Evolutionary conservation across 2,329 filamentous ascomycete genomes (phyloP).

Genomic region (Pyrenophora teres): DNA sequence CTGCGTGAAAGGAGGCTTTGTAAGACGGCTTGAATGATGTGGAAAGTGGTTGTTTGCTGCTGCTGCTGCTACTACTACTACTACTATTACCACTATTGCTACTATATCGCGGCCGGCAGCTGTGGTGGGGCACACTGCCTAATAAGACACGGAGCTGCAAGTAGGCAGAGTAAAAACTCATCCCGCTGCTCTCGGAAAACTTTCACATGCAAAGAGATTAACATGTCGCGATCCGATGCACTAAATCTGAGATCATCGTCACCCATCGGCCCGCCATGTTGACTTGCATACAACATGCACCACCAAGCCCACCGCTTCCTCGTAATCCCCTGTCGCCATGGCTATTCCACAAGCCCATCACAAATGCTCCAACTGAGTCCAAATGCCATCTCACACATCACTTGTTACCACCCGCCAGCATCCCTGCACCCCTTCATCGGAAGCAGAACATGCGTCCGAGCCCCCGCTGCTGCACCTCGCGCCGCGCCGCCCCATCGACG

Average conservation of each 20-base stretch:
- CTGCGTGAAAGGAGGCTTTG: background rate
- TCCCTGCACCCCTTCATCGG: slow-evolving; percentile 17
- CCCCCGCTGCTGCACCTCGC: slow-evolving; percentile 50
- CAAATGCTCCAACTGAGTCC: background rate
- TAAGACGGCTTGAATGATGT: slow-evolving; percentile 6
- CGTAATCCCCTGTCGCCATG: slow-evolving; percentile 26
- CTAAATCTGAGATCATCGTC: too few species aligned
- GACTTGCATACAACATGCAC: slow-evolving; percentile 31
- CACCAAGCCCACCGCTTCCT: slow-evolving; percentile 8
- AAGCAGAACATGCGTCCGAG: slow-evolving; percentile 44
- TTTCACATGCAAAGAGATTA: too few species aligned
- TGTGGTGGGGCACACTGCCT: slow-evolving; percentile 8
- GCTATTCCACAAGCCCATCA: slow-evolving; percentile 13
- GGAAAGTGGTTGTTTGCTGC: background rate
- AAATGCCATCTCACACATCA: slow-evolving; percentile 9
- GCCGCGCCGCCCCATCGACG: slow-evolving; percentile 48
- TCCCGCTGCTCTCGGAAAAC: too few species aligned
- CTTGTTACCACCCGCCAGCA: slow-evolving; percentile 6
- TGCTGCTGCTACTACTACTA: background rate
- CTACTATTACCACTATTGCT: background rate
- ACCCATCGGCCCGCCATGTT: slow-evolving; percentile 32
- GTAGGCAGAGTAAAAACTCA: background rate
- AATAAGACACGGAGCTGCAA: background rate
- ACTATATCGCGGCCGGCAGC: slow-evolving; percentile 6
- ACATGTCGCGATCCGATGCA: too few species aligned